These are phyloP conservation scores for Phytophthora ohioensis DNA, from an alignment of 352 stramenopile genomes.

Conservation along the genomic window DNA sequence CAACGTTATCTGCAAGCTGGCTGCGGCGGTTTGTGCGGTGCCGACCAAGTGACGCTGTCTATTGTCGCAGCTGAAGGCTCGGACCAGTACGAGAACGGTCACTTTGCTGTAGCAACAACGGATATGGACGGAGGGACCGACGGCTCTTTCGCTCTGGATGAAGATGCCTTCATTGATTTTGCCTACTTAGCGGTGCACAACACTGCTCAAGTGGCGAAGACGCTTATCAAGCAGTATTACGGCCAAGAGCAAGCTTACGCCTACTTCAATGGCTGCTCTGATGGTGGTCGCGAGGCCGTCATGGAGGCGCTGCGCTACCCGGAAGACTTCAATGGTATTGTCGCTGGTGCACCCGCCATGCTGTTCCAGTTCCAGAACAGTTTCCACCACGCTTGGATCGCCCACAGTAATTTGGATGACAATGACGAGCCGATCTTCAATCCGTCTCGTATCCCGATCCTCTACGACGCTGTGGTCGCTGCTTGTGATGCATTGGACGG, in stretches of 20 bases:
- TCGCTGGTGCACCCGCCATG: constrained; percentile 43
- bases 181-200: constrained; percentile 46
- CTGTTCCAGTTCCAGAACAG: constrained; percentile 48
- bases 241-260: constrained; percentile 39
- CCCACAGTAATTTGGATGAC: constrained; percentile 32
- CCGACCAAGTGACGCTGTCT: constrained; percentile 23
- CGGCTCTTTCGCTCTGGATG: constrained; percentile 39
- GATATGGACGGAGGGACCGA: constrained; percentile 44
- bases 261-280: constrained; percentile 54
- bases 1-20: constrained; percentile 48
- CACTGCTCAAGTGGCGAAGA: constrained; percentile 39
- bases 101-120: constrained; percentile 42
- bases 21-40: constrained; percentile 44
- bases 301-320: constrained; percentile 46
- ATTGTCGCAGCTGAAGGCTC: constrained; percentile 34
- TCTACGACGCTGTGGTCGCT: constrained; percentile 37
- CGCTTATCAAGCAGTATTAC: constrained; percentile 54
- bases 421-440: constrained; percentile 36
- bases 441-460: constrained; percentile 28
- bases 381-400: constrained; percentile 43
- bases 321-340: constrained; percentile 46
- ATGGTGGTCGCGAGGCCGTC: constrained; percentile 45
- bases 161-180: constrained; percentile 38
- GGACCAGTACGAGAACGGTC: constrained; percentile 29
- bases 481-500: constrained; percentile 40